Evolutionary conservation across 1,284 basidiomycete genomes (phyloP), one percentile per base, ranked within the genome.

Genomic region (Naganishia sp.): DNA sequence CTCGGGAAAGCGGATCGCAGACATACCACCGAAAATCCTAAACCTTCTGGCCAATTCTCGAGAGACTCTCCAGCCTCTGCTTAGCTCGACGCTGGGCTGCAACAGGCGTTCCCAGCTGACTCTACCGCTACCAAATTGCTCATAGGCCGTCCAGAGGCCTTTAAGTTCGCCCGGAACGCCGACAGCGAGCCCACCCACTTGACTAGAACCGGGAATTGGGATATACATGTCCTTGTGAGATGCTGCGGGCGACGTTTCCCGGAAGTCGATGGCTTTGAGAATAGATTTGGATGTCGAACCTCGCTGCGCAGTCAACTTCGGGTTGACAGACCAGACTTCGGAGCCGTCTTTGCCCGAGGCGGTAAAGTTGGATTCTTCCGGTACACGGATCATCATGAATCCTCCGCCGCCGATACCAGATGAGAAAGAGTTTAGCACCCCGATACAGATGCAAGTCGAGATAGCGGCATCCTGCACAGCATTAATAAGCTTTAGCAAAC

Each of bases 361-460:
- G 25, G 43, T 51, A n/a, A 45, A 56, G 31, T 57, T 43, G 25
- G 32, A 46, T 5, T 74, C 70, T 7, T 85, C 83, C 6, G 93
- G 90, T 9, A 94, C 81, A 23, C 92, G 87, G 50, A 97, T 84
- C 39, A 88, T 87, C 87, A 95, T 92, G 75, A 94, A 94, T 0
- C 94, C 94, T 32, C 92, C 94, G 1, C 93, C 93, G 23, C 92
- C 92, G 56, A 96, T 90, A 2, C 92, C 83, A 9, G 80, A 79
- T 83, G 89, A 90, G 78, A 94, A 96, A 84, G 90, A 90, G 76
- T 93, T 93, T 63, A 92, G 85, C 1, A 93, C 88, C 3, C 93
- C 93, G 45, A 86, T 85, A 75, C 94, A 96, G 39, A 96, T 82
- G 1, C 89, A 86, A 1, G 89, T 83, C 45, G 88, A 87, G 61